These are phyloP conservation scores for Paecilomyces sp. DNA, from an alignment of 2,329 filamentous ascomycete species.

Conservation along the genomic window DNA sequence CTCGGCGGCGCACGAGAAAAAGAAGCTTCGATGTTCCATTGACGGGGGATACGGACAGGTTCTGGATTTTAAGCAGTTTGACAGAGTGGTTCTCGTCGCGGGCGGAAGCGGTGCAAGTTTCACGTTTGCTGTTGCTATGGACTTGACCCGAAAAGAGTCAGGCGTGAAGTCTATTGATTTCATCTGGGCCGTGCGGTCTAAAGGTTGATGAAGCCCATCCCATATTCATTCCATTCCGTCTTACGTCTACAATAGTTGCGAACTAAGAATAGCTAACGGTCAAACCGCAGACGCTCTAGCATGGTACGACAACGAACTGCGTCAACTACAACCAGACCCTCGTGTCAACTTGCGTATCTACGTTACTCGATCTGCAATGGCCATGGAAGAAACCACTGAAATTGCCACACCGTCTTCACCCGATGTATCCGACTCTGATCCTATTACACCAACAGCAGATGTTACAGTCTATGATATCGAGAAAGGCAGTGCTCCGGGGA, in stretches of 20 bases:
- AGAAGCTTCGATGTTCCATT: slow-evolving; percentile 8
- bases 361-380: neutral
- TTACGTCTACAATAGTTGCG: too few relatives aligned
- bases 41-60: slow-evolving; percentile 13
- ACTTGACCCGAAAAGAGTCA: slow-evolving; percentile 3
- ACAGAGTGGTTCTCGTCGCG: slow-evolving; percentile 8
- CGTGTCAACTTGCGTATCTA: neutral
- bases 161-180: slow-evolving; percentile 1
- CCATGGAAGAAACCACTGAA: neutral
- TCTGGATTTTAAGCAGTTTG: slow-evolving; percentile 10
- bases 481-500: neutral
- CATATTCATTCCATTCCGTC: too few relatives aligned
- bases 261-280: neutral
- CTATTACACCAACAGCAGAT: neutral
- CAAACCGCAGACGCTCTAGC: neutral
- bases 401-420: neutral
- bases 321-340: neutral
- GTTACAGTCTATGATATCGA: neutral
- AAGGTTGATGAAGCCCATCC: neutral
- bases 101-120: slow-evolving; percentile 11
- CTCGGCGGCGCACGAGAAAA: slow-evolving; percentile 1
- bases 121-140: slow-evolving; percentile 9
- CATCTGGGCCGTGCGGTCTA: slow-evolving; percentile 2
- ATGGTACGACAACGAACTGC: neutral
- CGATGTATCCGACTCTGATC: neutral